These are phyloP conservation scores for Debaryomyces robertsiae DNA, from an alignment of 1,139 yeast genomes.

Conservation along the genomic window DNA sequence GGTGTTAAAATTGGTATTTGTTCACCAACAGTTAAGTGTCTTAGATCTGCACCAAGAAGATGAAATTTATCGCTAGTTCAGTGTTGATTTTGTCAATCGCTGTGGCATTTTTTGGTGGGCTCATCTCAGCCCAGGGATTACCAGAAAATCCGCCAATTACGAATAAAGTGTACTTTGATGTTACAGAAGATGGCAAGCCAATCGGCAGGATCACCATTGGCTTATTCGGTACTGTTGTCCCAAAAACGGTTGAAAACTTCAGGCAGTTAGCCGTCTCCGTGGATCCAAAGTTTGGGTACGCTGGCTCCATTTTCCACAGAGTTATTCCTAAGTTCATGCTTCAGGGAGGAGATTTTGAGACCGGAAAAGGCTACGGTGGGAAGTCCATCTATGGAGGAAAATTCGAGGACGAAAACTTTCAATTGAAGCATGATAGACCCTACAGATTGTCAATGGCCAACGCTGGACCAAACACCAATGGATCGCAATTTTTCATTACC, in stretches of 20 bases:
- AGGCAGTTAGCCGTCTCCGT: conserved; percentile 59
- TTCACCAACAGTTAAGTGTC: too few relatives aligned
- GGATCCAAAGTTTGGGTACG: conserved; percentile 58
- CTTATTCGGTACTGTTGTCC: conserved; percentile 66
- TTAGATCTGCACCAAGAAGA: conserved; percentile 15
- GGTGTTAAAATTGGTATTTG: conserved; percentile 1
- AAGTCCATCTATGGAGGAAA: conserved; percentile 60
- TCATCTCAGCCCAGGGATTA: conserved; percentile 28
- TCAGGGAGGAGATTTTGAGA: conserved; percentile 65
- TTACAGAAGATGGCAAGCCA: conserved; percentile 74
- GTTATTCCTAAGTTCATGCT: conserved; percentile 60
- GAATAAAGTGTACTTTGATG: conserved; percentile 81
- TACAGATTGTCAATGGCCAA: conserved; percentile 67
- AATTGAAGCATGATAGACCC: conserved; percentile 58
- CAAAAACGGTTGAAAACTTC: conserved; percentile 61
- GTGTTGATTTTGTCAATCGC: conserved; percentile 23
- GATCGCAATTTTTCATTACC: conserved; percentile 67
- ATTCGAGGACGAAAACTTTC: conserved; percentile 59
- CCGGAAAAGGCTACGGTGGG: conserved; percentile 63
- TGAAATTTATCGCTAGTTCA: conserved; percentile 32
- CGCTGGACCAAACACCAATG: conserved; percentile 63
- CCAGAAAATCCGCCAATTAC: conserved; percentile 62
- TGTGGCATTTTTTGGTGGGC: conserved; percentile 23
- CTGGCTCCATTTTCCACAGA: conserved; percentile 57
- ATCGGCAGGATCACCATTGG: conserved; percentile 73